Base-by-base conservation (phyloP, 1,284 basidiomycete genomes). In the Irpex rosettiformis region DNA sequence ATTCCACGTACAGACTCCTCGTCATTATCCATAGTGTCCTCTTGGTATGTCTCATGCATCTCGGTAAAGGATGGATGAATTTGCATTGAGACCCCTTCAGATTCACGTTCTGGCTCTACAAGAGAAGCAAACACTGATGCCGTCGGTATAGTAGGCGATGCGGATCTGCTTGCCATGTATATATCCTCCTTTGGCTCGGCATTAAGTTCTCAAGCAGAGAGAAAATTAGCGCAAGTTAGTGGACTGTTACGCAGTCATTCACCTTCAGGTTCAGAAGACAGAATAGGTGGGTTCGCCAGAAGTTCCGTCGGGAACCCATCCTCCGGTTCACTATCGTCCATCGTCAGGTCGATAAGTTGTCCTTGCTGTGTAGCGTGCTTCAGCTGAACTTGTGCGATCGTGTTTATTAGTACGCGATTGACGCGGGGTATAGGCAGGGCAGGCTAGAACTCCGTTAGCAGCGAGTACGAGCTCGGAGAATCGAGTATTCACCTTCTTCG, bases 261-360 rank as follows among this genome's bases (percentile, higher is more conserved):
- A n/a, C n/a, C n/a, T n/a, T n/a, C n/a, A n/a, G n/a, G n/a, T n/a
- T n/a, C n/a, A n/a, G n/a, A n/a, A n/a, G n/a, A n/a, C n/a, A n/a
- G n/a, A n/a, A n/a, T n/a, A n/a, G n/a, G n/a, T n/a, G n/a, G n/a
- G n/a, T n/a, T n/a, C n/a, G n/a, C n/a, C n/a, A n/a, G n/a, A n/a
- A n/a, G n/a, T n/a, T n/a, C n/a, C n/a, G n/a, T n/a, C n/a, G n/a
- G n/a, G n/a, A n/a, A 16, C 13, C 45, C 52, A 13, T 47, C 30
- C 21, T 52, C 52, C 21, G 27, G 47, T 22, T 57, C 48, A 16
- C 40, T 28, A 25, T 57, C 55, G 13, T 37, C 45, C 16, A 57
- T 25, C 2, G 59, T 54, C 4, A 60, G 55, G 33, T 60, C 59
- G 27, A 60, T 60, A 24, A 56, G 24, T 7, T 27, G 13, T 3